Conservation (phyloP, 1,284 basidiomycete species). For the Leccinum griseonigrum region DNA sequence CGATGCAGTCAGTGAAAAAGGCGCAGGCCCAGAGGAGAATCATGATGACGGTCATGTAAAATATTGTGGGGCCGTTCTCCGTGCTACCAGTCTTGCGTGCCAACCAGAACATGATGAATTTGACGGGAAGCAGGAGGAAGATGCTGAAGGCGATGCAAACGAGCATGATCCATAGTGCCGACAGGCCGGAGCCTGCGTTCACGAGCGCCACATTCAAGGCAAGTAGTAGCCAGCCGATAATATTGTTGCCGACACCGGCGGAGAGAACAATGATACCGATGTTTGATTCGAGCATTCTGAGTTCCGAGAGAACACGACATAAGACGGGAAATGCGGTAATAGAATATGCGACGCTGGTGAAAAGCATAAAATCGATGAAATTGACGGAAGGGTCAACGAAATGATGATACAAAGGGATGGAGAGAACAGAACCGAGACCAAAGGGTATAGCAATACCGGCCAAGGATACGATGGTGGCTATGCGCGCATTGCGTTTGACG, state of each 20-base stretch:
- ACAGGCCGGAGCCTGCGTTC: slow-evolving; percentile 73
- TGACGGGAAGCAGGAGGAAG: slow-evolving; percentile 76
- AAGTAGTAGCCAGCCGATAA: slow-evolving; percentile 71
- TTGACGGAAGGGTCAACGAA: slow-evolving; percentile 73
- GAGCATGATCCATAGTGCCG: slow-evolving; percentile 81
- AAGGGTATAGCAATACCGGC: slow-evolving; percentile 73
- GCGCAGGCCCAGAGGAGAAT: slow-evolving; percentile 80
- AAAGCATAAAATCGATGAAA: slow-evolving; percentile 90
- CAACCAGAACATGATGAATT: slow-evolving; percentile 63
- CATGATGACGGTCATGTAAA: slow-evolving; percentile 77
- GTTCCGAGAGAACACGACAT: slow-evolving; percentile 82
- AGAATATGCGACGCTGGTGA: slow-evolving; percentile 87
- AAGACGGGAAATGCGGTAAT: slow-evolving; percentile 95
- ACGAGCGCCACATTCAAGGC: slow-evolving; percentile 92
- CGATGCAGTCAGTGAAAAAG: slow-evolving; percentile 93
- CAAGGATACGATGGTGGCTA: slow-evolving; percentile 59
- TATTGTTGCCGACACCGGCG: slow-evolving; percentile 91
- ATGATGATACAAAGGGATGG: slow-evolving; percentile 75
- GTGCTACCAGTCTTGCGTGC: slow-evolving; percentile 78
- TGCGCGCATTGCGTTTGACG: slow-evolving; percentile 74
- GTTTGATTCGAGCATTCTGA: slow-evolving; percentile 85
- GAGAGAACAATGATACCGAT: slow-evolving; percentile 93
- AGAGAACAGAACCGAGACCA: slow-evolving; percentile 47
- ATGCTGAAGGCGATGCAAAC: slow-evolving; percentile 79
- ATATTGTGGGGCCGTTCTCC: slow-evolving; percentile 73